Percentiles rank a stretch among this genome's conserved stretches.
Evolutionary conservation across 306 rosid species (phyloP).

Genomic region (Prosopis cineraria): DNA sequence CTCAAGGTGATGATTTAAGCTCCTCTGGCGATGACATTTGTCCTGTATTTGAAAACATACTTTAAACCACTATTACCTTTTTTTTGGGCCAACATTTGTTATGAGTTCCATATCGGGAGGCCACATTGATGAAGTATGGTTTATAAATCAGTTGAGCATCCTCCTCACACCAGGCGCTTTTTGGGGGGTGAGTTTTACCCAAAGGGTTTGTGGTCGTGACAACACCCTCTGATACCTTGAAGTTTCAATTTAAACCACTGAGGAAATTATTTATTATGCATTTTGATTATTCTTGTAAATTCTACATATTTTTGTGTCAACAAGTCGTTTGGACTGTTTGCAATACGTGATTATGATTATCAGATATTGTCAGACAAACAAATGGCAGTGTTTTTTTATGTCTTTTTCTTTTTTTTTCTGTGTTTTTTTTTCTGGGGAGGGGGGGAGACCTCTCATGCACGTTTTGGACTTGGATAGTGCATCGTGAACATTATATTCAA

Average conservation of each 20-base stretch:
- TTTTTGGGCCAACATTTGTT: too few species aligned
- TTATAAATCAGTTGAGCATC: too few species aligned
- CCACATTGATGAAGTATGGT: too few species aligned
- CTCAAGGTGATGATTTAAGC: conserved; percentile 8
- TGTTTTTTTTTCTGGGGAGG: too few species aligned
- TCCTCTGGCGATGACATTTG: neutral
- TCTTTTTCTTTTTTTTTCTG: too few species aligned
- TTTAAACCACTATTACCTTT: too few species aligned
- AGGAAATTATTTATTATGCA: neutral
- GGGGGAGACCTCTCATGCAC: neutral
- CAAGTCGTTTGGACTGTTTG: neutral
- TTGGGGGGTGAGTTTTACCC: too few species aligned
- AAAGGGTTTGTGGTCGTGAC: too few species aligned
- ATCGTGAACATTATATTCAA: neutral
- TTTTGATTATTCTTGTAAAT: neutral
- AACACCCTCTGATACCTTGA: conserved; percentile 2
- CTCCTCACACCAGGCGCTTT: too few species aligned
- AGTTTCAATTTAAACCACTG: neutral
- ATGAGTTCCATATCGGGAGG: too few species aligned
- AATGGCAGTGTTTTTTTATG: neutral
- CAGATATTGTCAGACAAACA: neutral
- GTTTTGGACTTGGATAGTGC: neutral
- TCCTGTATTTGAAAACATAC: neutral
- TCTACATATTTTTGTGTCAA: neutral
- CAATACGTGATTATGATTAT: neutral